Evolutionary conservation across 225 moss, liverwort and hornwort genomes (phyloP), one percentile per base, ranked within the genome.

Genomic region (Sphagnum tenellum): DNA sequence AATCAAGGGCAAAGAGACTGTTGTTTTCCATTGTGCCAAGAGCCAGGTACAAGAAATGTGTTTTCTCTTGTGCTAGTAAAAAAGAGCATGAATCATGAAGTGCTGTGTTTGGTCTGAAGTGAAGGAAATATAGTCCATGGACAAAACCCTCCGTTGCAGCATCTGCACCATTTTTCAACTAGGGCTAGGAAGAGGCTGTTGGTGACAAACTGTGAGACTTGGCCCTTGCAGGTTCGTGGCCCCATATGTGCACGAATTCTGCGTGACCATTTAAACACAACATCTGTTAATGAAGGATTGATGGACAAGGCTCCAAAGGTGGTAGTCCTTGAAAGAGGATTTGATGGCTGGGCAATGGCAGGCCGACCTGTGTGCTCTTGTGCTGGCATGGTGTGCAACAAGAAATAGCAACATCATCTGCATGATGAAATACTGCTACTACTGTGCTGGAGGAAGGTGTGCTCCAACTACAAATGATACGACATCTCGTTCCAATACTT

Each of bases 21-120:
- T 89, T 45, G 87, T 98, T 52, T 93, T 98, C 57, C 87, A 90
- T 68, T 87, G 96, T 77, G 85, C 92, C 59, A 81, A 83, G 69
- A 92, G 92, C 67, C 90, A 90, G 85, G 90, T 89, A 56, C 3
- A 48, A 45, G 11, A 29, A 9, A 9, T 9, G 12, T 50, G 46
- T 12, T 68, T 45, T 8, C 4, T 29, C 1, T 29, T 29, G 29
- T 29, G 29, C 29, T 29, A 29, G 29, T 29, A 1, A 29, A 29
- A 29, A 29, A 29, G 29, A 29, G 29, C 29, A 29, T 29, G 29
- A 29, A 29, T 29, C 29, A 29, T 29, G 29, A 29, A 29, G 29
- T 29, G 29, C 29, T 29, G 29, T 1, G 0, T 29, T 29, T 29
- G 29, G 29, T 29, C 29, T 29, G 0, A 29, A 29, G 29, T 29